These are phyloP conservation scores for Leptodontidium sp. DNA, from an alignment of 2,329 filamentous ascomycete genomes.

Conservation along the genomic window DNA sequence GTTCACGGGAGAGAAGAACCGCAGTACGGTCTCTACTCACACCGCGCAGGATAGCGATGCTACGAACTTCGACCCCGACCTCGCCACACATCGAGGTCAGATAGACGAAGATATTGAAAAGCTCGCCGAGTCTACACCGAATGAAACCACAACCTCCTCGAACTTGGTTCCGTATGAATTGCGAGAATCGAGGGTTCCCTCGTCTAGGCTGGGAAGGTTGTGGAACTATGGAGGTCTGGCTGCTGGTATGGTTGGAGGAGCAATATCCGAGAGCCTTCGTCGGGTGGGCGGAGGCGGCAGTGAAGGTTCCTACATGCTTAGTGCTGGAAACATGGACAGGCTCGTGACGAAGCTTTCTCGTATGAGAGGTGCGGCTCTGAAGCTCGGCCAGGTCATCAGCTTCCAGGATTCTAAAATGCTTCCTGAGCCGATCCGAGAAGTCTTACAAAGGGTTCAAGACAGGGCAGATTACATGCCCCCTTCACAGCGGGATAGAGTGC, in stretches of 20 bases:
- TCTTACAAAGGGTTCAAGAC: conserved; percentile 94
- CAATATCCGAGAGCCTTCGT: conserved; percentile 84
- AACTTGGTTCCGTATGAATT: conserved; percentile 67
- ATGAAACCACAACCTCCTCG: conserved; percentile 40
- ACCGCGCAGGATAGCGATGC: not conserved
- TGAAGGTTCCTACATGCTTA: conserved; percentile 84
- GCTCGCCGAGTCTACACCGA: conserved; percentile 54
- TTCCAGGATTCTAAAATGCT: conserved; percentile 98
- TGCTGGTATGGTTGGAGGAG: conserved; percentile 94
- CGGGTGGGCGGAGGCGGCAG: conserved; percentile 76
- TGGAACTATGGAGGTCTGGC: conserved; percentile 96
- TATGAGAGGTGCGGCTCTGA: conserved; percentile 97
- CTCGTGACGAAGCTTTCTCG: conserved; percentile 91
- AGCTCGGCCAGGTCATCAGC: conserved; percentile 97
- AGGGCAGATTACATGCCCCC: conserved; percentile 98
- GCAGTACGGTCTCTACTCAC: conserved; percentile 48
- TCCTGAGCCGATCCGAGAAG: conserved; percentile 84
- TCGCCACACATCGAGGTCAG: conserved; percentile 25
- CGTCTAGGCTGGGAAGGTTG: conserved; percentile 83
- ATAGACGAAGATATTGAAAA: conserved; percentile 52
- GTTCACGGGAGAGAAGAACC: conserved; percentile 46
- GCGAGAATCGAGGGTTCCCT: conserved; percentile 88
- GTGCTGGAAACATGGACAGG: conserved; percentile 88
- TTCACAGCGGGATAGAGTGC: conserved; percentile 87
- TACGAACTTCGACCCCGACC: not conserved